Evolutionary conservation across 805 yeast genomes (phyloP).

Genomic region (Teunomyces kruisii): DNA sequence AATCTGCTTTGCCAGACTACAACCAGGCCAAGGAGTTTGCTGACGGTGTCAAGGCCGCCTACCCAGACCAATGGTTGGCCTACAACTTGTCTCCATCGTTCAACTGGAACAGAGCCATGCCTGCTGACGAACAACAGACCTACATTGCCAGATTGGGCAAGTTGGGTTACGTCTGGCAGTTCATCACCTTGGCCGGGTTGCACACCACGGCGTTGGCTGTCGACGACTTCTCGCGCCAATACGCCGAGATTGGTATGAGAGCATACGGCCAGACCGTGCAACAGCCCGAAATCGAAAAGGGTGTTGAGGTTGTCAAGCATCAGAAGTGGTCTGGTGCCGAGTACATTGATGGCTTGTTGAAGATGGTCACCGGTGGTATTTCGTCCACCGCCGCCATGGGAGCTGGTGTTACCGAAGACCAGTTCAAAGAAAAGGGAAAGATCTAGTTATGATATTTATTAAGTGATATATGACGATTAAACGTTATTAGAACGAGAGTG

Average conservation of each 20-base stretch:
- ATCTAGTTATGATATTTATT: constrained; percentile 11
- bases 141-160: constrained; percentile 83
- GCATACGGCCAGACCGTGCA: constrained; percentile 91
- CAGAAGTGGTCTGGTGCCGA: constrained; percentile 99
- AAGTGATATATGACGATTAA: neutral
- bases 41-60: constrained; percentile 76
- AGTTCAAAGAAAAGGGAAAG: constrained; percentile 57
- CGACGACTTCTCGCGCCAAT: constrained; percentile 78
- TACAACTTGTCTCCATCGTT: constrained; percentile 96
- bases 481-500: too few relatives aligned
- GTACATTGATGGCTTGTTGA: constrained; percentile 87
- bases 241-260: constrained; percentile 84
- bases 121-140: constrained; percentile 81
- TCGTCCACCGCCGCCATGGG: constrained; percentile 98
- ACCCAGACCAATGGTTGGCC: constrained; percentile 93
- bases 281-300: constrained; percentile 79
- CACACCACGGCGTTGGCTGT: constrained; percentile 94
- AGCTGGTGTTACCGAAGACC: constrained; percentile 96
- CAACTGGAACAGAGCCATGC: constrained; percentile 97
- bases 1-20: constrained; percentile 91
- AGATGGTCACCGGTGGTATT: constrained; percentile 91
- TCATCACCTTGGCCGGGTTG: constrained; percentile 94
- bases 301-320: constrained; percentile 95
- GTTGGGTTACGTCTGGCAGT: constrained; percentile 96
- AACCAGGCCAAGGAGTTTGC: constrained; percentile 94